Evolutionary conservation across 768 basidiomycete genomes (phyloP).

Genomic region (Lentinus tigrinus): DNA sequence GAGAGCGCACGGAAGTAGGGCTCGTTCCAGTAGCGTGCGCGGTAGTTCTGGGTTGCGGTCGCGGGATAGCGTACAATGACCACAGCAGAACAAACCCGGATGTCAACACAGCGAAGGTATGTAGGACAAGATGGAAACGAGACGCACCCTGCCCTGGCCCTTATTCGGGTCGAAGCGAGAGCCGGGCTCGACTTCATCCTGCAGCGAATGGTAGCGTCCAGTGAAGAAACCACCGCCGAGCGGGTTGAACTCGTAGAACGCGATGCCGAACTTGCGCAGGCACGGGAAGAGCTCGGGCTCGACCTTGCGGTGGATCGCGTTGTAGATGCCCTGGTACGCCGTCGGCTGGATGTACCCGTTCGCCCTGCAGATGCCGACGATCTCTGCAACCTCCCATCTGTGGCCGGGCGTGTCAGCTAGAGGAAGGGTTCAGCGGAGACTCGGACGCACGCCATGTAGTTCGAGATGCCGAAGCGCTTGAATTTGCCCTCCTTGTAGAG

Average conservation of each 20-base stretch:
- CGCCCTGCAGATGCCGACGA: conserved; percentile 38
- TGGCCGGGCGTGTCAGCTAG: background rate
- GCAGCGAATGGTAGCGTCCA: conserved; percentile 33
- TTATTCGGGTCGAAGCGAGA: conserved; percentile 54
- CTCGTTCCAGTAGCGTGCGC: conserved; percentile 49
- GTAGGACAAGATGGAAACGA: too few species aligned
- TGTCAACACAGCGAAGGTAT: too few species aligned
- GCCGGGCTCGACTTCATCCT: conserved; percentile 45
- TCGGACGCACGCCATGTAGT: conserved; percentile 41
- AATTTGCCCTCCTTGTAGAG: conserved; percentile 54
- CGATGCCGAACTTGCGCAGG: conserved; percentile 40
- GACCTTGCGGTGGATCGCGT: conserved; percentile 35
- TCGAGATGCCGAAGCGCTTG: conserved; percentile 44
- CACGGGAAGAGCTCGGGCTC: conserved; percentile 45
- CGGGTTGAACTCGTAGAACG: conserved; percentile 41
- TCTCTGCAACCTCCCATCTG: conserved; percentile 48
- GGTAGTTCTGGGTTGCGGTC: conserved; percentile 19
- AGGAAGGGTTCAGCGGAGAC: background rate
- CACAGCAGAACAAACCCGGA: too few species aligned
- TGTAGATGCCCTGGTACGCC: conserved; percentile 49
- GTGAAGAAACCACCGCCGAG: conserved; percentile 43
- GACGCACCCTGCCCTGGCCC: conserved; percentile 45
- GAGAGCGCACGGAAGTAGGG: conserved; percentile 50
- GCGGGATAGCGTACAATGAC: background rate
- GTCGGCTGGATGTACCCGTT: conserved; percentile 49